These are phyloP conservation scores for Pseudocercospora crystallina DNA, from an alignment of 2,329 filamentous ascomycete genomes.

Conservation along the genomic window DNA sequence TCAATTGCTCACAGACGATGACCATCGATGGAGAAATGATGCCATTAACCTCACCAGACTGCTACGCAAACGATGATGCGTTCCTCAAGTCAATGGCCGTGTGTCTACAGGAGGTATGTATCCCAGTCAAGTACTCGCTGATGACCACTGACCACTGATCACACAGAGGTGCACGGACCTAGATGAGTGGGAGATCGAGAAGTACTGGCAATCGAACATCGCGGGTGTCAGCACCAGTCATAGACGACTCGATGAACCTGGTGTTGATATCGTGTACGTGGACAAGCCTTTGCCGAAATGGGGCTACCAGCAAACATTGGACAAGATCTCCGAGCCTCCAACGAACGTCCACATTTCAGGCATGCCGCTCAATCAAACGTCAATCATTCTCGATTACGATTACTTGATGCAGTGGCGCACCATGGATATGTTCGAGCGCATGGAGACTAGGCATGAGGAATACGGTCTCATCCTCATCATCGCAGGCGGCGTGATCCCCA, in stretches of 20 bases:
- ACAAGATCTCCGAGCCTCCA: conserved; percentile 24
- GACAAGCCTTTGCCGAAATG: conserved; percentile 13
- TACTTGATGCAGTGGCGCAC: conserved; percentile 31
- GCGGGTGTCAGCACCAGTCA: conserved; percentile 13
- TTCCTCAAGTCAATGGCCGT: conserved; percentile 31
- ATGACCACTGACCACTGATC: neutral
- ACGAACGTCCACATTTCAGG: conserved; percentile 1
- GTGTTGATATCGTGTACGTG: neutral
- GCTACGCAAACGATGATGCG: conserved; percentile 28
- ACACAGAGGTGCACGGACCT: conserved; percentile 22
- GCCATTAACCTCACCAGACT: conserved; percentile 20
- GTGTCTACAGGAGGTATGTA: conserved; percentile 24
- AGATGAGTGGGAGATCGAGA: conserved; percentile 25
- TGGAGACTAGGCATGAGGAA: conserved; percentile 30
- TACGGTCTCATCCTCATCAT: conserved; percentile 12
- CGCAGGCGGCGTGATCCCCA: conserved; percentile 16
- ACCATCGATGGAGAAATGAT: conserved; percentile 7
- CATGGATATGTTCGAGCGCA: conserved; percentile 28
- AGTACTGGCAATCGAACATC: conserved; percentile 30
- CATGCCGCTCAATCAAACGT: conserved; percentile 33
- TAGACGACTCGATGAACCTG: neutral
- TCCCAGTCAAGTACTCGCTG: too few relatives aligned
- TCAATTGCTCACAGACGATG: conserved; percentile 12
- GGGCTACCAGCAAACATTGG: conserved; percentile 27
- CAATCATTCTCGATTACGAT: conserved; percentile 28